phyloP scores from a whole-genome alignment of 75 land plant genomes.

The Sequoia sempervirens region DNA sequence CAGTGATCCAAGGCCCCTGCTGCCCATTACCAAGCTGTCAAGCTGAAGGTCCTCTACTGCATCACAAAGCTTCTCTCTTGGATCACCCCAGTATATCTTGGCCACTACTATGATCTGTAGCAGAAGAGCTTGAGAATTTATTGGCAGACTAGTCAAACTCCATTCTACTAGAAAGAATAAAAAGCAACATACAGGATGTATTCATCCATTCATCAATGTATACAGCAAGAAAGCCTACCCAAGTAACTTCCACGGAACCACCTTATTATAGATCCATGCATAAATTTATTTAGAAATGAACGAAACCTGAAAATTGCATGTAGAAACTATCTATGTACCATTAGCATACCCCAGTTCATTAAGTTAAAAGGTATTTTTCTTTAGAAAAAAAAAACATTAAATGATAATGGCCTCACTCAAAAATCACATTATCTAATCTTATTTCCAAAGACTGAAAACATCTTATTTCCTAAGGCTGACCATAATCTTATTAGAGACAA shows the following conservation, averaged over 20 bases:
- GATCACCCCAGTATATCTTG: constrained; percentile 81
- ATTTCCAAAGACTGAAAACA: background rate
- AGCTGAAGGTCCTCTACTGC: constrained; percentile 65
- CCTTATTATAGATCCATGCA: no score
- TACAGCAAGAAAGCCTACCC: no score
- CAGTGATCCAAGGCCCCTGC: constrained; percentile 69
- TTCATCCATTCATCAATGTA: no score
- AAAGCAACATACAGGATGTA: no score
- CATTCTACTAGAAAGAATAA: background rate
- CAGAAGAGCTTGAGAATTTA: background rate
- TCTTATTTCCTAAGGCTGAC: no score
- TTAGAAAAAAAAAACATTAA: background rate
- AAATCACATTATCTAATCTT: background rate
- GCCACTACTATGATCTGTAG: constrained; percentile 39
- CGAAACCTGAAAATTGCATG: background rate
- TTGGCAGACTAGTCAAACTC: background rate
- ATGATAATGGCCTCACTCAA: background rate
- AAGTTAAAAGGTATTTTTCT: background rate
- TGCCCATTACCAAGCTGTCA: constrained; percentile 78
- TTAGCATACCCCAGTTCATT: background rate
- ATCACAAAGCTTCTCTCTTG: constrained; percentile 68
- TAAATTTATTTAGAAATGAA: background rate
- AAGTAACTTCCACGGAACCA: no score
- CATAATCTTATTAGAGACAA: background rate
- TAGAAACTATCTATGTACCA: background rate